Conservation (phyloP, 495 filamentous ascomycete genomes). For the Penicillium daleae region DNA sequence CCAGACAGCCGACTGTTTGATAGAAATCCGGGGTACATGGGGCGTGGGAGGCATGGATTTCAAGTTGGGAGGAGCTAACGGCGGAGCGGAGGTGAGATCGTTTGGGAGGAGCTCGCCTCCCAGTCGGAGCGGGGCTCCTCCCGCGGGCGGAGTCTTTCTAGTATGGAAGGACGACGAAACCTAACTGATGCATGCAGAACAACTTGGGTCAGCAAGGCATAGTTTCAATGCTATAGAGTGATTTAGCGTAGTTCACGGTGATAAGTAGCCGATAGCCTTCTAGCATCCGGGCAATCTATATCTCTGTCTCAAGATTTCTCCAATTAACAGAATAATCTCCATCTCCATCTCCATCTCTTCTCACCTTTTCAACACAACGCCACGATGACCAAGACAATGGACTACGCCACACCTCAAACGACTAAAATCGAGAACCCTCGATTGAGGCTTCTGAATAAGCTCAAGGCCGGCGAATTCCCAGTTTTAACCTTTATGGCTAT, state of each 20-base stretch:
- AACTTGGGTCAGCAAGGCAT: neutral
- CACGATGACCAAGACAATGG: constrained; percentile 23
- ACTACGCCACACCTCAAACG: constrained; percentile 37
- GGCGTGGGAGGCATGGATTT: neutral
- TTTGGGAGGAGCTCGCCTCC: neutral
- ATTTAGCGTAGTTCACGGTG: neutral
- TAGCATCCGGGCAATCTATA: neutral
- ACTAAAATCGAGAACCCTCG: constrained; percentile 40
- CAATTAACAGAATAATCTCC: neutral
- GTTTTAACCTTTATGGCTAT: constrained; percentile 46
- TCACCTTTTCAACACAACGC: neutral
- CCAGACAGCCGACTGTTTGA: constrained; percentile 7
- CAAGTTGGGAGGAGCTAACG: constrained; percentile 21
- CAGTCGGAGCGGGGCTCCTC: constrained; percentile 31
- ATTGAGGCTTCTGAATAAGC: constrained; percentile 40
- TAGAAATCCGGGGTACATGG: constrained; percentile 25
- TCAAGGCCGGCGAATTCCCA: constrained; percentile 36
- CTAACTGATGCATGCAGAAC: neutral
- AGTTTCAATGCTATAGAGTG: neutral
- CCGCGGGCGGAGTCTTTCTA: constrained; percentile 9
- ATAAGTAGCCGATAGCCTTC: neutral
- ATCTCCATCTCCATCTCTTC: neutral
- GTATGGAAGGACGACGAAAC: neutral
- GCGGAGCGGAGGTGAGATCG: neutral
- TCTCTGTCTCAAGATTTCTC: neutral